These are phyloP conservation scores for Cicer arietinum DNA, from an alignment of 306 rosid genomes.

Conservation along the genomic window DNA sequence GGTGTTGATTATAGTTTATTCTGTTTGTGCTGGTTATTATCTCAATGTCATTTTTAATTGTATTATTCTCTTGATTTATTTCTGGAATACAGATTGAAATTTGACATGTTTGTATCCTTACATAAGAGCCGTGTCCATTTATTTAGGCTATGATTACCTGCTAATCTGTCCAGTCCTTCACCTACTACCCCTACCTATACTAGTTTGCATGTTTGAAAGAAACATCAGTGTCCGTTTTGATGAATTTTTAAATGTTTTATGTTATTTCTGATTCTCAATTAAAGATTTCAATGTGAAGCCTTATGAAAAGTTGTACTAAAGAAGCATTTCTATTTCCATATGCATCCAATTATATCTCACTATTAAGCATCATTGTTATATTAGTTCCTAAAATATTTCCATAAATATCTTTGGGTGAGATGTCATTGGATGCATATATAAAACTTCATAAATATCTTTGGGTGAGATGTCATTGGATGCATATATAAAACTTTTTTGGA, in stretches of 20 bases:
- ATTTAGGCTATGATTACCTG: conserved; percentile 17
- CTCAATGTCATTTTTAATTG: conserved; percentile 1
- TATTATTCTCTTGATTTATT: neutral
- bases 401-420: no score
- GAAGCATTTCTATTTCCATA: conserved; percentile 5
- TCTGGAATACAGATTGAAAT: conserved; percentile 12
- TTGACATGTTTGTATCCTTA: conserved; percentile 9
- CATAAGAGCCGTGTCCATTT: conserved; percentile 5
- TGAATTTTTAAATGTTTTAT: neutral
- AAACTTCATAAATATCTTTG: no score
- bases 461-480: no score
- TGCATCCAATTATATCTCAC: neutral
- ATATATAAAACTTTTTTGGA: no score
- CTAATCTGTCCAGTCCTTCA: neutral
- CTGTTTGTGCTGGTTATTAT: conserved; percentile 8
- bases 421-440: no score
- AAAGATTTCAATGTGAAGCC: neutral
- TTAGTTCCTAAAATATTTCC: no score
- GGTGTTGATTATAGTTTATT: conserved; percentile 52
- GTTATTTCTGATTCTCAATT: neutral
- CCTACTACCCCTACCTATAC: neutral
- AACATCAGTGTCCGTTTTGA: conserved; percentile 23
- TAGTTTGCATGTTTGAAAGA: conserved; percentile 26
- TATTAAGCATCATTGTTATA: no score
- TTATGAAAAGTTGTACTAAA: neutral